These are phyloP conservation scores for Ilyonectria destructans DNA, from an alignment of 2,329 filamentous ascomycete species.

Conservation along the genomic window DNA sequence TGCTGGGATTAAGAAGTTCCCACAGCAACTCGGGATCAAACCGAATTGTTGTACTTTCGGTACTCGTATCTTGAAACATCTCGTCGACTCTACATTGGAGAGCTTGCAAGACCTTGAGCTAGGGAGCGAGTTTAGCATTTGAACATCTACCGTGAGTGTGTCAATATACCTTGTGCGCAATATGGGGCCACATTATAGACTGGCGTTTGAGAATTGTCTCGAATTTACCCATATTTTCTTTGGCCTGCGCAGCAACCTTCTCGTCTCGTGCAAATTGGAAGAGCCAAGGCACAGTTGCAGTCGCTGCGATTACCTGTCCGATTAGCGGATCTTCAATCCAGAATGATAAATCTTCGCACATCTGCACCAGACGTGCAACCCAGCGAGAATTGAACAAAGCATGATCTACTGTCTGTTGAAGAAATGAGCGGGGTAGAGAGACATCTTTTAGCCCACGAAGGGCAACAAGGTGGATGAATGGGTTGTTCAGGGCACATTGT, in stretches of 20 bases:
- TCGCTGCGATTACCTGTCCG: slow-evolving; percentile 41
- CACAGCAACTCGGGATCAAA: slow-evolving; percentile 46
- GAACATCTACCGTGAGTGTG: too few relatives aligned
- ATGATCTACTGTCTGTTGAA: slow-evolving; percentile 47
- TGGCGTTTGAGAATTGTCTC: slow-evolving; percentile 30
- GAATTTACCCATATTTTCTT: slow-evolving; percentile 37
- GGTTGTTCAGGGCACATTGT: slow-evolving; percentile 41
- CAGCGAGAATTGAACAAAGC: slow-evolving; percentile 43
- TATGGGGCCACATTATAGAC: slow-evolving; percentile 40
- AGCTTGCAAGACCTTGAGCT: slow-evolving; percentile 38
- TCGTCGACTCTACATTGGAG: slow-evolving; percentile 35
- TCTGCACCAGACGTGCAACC: slow-evolving; percentile 43
- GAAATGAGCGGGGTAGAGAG: slow-evolving; percentile 40
- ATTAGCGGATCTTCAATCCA: slow-evolving; percentile 42
- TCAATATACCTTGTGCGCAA: slow-evolving; percentile 39
- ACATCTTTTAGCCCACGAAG: slow-evolving; percentile 37
- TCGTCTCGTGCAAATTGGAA: slow-evolving; percentile 45
- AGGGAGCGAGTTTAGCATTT: background rate
- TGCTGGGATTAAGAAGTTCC: slow-evolving; percentile 41
- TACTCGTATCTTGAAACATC: slow-evolving; percentile 16
- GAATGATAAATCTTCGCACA: slow-evolving; percentile 42
- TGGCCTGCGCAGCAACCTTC: slow-evolving; percentile 39
- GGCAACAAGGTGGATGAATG: slow-evolving; percentile 45
- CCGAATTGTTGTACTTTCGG: slow-evolving; percentile 26
- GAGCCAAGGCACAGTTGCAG: slow-evolving; percentile 44